Evolutionary conservation across 768 basidiomycete genomes (phyloP).

Genomic region (Macrolepiota dolichaula): DNA sequence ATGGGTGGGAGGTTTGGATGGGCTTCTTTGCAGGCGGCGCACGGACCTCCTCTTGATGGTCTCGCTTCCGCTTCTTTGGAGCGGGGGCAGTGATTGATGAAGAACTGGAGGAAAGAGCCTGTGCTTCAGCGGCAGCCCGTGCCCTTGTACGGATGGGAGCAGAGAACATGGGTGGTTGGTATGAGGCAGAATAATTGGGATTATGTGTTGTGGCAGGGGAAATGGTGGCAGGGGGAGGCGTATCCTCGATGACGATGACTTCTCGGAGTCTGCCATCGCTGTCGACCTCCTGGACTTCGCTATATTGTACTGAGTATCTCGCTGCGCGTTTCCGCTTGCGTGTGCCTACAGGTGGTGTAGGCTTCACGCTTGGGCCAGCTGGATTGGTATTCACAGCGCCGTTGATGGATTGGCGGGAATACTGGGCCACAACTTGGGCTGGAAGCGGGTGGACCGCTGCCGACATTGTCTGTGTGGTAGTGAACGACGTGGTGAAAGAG

Average conservation of each 20-base stretch:
- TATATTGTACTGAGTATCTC: constrained; percentile 81
- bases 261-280: constrained; percentile 72
- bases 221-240: constrained; percentile 78
- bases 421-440: constrained; percentile 59
- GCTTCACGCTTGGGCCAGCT: constrained; percentile 59
- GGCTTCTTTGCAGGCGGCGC: constrained; percentile 64
- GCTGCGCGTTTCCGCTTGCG: constrained; percentile 84
- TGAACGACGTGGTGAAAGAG: constrained; percentile 51
- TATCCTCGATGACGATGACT: constrained; percentile 92
- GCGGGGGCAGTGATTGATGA: constrained; percentile 67
- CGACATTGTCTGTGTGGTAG: constrained; percentile 59
- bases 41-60: constrained; percentile 71
- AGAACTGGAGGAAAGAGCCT: constrained; percentile 67
- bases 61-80: constrained; percentile 82
- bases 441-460: constrained; percentile 68
- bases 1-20: constrained; percentile 44
- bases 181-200: constrained; percentile 71
- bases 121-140: constrained; percentile 82
- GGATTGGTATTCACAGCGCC: constrained; percentile 32
- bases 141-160: constrained; percentile 83
- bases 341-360: constrained; percentile 67
- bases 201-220: constrained; percentile 73
- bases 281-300: constrained; percentile 86
- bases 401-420: constrained; percentile 59
- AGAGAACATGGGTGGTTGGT: constrained; percentile 72